A percentile compares a stretch with the other conserved stretches of the same genome.
Conservation (phyloP, 2,329 filamentous ascomycete species). For the Fusarium tuaranense region DNA sequence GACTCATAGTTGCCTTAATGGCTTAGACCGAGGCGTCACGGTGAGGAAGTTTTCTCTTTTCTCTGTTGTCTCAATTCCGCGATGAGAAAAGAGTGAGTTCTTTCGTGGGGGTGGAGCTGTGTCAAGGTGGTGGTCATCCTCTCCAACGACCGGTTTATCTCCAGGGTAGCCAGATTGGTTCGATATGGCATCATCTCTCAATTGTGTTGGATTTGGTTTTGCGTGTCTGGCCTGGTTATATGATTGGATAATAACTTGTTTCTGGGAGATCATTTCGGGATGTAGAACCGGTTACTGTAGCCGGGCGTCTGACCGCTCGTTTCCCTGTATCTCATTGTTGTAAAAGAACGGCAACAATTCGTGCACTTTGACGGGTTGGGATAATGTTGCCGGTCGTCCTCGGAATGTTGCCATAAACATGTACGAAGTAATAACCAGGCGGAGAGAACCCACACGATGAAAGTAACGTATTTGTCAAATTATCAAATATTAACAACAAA, state of each 20-base stretch:
- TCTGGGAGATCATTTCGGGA: not conserved
- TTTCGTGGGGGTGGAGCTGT: not conserved
- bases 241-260: not conserved
- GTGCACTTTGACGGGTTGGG: too few relatives aligned
- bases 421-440: not conserved
- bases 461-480: not conserved
- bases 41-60: conserved; percentile 10
- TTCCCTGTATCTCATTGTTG: not conserved
- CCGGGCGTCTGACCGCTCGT: not conserved
- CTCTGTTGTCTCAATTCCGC: conserved; percentile 15
- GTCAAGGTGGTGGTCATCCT: not conserved
- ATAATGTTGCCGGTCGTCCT: not conserved
- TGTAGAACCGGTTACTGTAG: not conserved
- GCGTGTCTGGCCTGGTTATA: not conserved
- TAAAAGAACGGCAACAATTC: too few relatives aligned
- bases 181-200: conserved; percentile 5
- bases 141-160: conserved; percentile 15
- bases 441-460: not conserved
- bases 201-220: not conserved
- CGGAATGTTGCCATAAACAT: not conserved
- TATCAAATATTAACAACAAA: not conserved
- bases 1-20: not conserved
- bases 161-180: conserved; percentile 2
- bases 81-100: not conserved
- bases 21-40: not conserved